Evolutionary conservation across 352 stramenopile genomes (phyloP).

Genomic region (Nothophytophthora sp.): DNA sequence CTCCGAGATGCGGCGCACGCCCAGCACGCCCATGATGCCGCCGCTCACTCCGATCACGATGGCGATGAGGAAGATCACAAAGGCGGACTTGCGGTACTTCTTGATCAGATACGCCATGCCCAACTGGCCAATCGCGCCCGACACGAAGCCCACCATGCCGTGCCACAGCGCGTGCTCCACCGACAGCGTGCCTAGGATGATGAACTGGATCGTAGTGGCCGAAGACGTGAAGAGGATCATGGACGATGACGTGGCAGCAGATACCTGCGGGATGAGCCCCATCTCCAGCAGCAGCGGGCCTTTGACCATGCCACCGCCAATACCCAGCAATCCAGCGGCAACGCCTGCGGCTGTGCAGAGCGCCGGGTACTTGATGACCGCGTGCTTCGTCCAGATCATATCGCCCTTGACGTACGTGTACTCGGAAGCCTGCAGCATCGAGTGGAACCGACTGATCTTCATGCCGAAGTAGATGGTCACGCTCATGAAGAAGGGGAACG

Average conservation of each 20-base stretch:
- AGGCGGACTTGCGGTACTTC: conserved; percentile 86
- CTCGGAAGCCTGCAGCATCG: conserved; percentile 56
- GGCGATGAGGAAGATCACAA: conserved; percentile 80
- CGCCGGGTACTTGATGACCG: conserved; percentile 85
- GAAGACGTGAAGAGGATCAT: conserved; percentile 96
- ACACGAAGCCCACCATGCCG: conserved; percentile 91
- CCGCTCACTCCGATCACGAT: conserved; percentile 73
- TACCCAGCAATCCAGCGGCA: conserved; percentile 78
- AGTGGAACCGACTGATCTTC: conserved; percentile 66
- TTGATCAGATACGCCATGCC: conserved; percentile 92
- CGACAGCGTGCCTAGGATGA: conserved; percentile 92
- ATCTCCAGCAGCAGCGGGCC: conserved; percentile 91
- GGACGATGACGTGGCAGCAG: conserved; percentile 86
- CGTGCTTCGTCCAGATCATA: conserved; percentile 92
- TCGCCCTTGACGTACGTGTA: conserved; percentile 97
- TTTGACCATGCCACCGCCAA: conserved; percentile 92
- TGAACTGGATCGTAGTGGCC: conserved; percentile 95
- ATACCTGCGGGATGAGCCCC: conserved; percentile 86
- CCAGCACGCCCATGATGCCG: conserved; percentile 72
- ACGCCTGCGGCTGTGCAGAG: conserved; percentile 74
- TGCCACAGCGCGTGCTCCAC: conserved; percentile 92
- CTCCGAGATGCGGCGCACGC: conserved; percentile 48
- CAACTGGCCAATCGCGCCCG: conserved; percentile 91
- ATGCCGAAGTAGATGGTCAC: conserved; percentile 78
- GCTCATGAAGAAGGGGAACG: conserved; percentile 71